phyloP scores from a whole-genome alignment of 352 stramenopile species.

The Pelagophyceae sp. region DNA sequence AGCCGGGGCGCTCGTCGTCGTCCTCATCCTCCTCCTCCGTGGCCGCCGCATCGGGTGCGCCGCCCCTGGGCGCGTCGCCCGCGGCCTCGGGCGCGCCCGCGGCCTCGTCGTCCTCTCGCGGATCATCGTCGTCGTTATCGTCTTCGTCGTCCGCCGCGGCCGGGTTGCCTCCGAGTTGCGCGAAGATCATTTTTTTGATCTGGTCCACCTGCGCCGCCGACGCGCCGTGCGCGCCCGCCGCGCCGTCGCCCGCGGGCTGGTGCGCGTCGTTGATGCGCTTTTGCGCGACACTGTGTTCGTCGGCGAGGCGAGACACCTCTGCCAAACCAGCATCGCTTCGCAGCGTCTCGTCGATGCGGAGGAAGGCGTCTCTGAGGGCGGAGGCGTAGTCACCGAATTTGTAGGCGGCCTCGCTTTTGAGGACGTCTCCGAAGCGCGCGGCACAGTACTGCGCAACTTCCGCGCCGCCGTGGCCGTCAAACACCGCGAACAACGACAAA shows the following conservation, averaged over 20 bases:
- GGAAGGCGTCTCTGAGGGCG: neutral
- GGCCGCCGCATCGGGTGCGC: too few species aligned
- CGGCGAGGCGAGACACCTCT: neutral
- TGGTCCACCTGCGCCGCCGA: neutral
- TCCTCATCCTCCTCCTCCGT: neutral
- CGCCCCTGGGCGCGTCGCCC: neutral
- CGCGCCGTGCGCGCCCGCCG: neutral
- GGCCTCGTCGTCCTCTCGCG: neutral
- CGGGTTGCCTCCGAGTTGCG: neutral
- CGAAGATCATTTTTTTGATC: neutral
- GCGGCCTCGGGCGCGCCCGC: neutral
- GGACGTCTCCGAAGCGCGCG: neutral
- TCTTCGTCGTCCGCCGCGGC: neutral
- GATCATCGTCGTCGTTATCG: neutral
- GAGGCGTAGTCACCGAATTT: neutral
- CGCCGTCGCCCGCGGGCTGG: too few species aligned
- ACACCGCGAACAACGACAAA: neutral
- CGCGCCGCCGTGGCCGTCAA: slow-evolving; percentile 2
- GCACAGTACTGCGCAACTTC: neutral
- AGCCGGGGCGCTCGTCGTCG: neutral
- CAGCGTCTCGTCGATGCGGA: neutral
- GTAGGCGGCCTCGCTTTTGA: neutral
- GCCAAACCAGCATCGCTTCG: neutral
- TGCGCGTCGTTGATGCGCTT: neutral
- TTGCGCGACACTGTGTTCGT: neutral